These are phyloP conservation scores for Penicillium lagena DNA, from an alignment of 495 filamentous ascomycete species.

Conservation along the genomic window DNA sequence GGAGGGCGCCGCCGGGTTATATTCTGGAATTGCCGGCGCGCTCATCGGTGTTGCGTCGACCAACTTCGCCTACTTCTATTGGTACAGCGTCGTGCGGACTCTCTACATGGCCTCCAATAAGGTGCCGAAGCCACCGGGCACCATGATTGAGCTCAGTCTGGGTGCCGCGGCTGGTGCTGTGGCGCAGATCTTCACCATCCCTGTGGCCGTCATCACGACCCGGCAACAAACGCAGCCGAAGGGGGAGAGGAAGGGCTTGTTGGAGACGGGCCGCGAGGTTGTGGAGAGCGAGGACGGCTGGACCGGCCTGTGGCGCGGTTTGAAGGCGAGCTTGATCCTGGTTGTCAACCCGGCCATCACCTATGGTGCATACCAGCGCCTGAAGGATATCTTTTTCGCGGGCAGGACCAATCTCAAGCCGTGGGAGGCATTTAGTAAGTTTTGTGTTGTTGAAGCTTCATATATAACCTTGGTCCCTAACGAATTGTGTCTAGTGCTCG, in stretches of 20 bases:
- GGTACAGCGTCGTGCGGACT: constrained; percentile 85
- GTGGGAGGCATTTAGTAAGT: constrained; percentile 88
- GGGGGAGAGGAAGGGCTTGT: constrained; percentile 73
- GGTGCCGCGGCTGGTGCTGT: constrained; percentile 86
- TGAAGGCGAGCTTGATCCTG: constrained; percentile 94
- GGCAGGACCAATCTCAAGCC: constrained; percentile 70
- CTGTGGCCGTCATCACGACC: constrained; percentile 90
- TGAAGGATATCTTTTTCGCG: constrained; percentile 74
- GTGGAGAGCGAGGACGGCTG: constrained; percentile 86
- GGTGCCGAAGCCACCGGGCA: constrained; percentile 62
- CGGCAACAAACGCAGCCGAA: constrained; percentile 90
- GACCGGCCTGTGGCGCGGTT: constrained; percentile 83
- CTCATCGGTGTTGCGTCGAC: constrained; percentile 91
- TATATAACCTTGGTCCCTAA: constrained; percentile 6
- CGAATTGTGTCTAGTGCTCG: constrained; percentile 55
- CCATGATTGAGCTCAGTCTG: constrained; percentile 76
- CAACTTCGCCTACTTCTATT: constrained; percentile 99
- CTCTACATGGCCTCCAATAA: constrained; percentile 69
- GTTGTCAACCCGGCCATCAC: constrained; percentile 98
- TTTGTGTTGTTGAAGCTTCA: constrained; percentile 3
- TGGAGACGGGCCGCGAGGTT: constrained; percentile 87
- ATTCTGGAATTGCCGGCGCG: constrained; percentile 79
- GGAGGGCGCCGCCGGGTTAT: constrained; percentile 78
- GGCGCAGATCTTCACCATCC: constrained; percentile 94
- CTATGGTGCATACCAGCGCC: constrained; percentile 91